Conservation (phyloP, 352 stramenopile species). For the Phytophthora megakarya region DNA sequence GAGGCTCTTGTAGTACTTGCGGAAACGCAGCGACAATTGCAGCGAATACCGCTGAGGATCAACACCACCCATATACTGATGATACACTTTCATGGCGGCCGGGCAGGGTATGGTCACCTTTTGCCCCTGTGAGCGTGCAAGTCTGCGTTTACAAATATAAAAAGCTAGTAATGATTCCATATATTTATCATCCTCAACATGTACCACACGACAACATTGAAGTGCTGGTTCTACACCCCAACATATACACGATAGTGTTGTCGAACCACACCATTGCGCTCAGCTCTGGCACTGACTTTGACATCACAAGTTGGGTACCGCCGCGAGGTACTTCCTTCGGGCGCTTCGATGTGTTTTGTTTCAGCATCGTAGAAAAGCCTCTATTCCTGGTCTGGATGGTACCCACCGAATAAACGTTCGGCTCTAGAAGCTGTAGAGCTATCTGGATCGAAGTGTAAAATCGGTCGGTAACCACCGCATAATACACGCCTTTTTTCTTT, state of each 20-base stretch:
- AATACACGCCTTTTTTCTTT: not conserved
- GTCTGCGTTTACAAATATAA: too few species aligned
- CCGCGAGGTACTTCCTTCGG: not conserved
- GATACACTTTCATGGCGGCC: too few species aligned
- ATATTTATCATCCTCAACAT: not conserved
- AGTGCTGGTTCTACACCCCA: not conserved
- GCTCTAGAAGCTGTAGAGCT: not conserved
- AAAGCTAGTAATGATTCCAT: too few species aligned
- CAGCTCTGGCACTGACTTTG: not conserved
- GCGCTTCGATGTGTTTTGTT: not conserved
- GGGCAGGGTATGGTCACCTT: too few species aligned
- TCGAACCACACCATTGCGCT: conserved; percentile 1
- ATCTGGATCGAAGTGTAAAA: not conserved
- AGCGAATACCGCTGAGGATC: too few species aligned
- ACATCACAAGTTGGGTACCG: not conserved
- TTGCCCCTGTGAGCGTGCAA: too few species aligned
- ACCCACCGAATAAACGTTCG: not conserved
- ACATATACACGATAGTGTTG: conserved; percentile 6
- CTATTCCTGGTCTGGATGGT: conserved; percentile 5
- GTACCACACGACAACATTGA: conserved; percentile 3
- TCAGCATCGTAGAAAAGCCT: not conserved
- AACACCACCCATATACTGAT: too few species aligned
- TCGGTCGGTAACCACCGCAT: not conserved
- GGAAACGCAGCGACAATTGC: too few species aligned
- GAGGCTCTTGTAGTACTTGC: too few species aligned